A percentile compares a stretch with the other conserved stretches of the same genome.
Evolutionary conservation across 768 basidiomycete species (phyloP).

Genomic region (Trametes cinnabarina): DNA sequence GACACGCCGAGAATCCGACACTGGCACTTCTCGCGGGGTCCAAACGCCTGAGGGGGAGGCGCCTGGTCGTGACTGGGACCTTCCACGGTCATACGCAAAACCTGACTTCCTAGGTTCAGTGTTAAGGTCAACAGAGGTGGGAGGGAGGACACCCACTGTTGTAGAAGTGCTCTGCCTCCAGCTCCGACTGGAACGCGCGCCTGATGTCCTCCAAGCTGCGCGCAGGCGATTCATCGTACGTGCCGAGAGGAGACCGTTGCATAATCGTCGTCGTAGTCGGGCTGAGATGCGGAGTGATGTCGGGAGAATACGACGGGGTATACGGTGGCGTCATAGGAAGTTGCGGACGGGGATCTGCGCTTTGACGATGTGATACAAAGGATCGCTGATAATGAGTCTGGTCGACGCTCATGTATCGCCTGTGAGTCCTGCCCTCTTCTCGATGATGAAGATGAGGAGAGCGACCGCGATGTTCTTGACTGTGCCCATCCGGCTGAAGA

Average conservation of each 20-base stretch:
- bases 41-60: slow-evolving; percentile 12
- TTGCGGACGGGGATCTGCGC: slow-evolving; percentile 16
- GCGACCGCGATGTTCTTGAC: slow-evolving; percentile 22
- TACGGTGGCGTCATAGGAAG: slow-evolving; percentile 34
- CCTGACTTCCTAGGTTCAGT: slow-evolving; percentile 4
- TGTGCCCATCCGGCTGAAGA: slow-evolving; percentile 25
- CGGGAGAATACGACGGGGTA: slow-evolving; percentile 25
- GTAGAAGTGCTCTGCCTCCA: slow-evolving; percentile 3
- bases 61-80: slow-evolving; percentile 5
- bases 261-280: slow-evolving; percentile 16
- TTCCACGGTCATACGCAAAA: slow-evolving; percentile 2
- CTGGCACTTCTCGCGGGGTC: slow-evolving; percentile 17
- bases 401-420: slow-evolving; percentile 33
- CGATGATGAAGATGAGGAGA: slow-evolving; percentile 12
- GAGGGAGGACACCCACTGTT: not conserved
- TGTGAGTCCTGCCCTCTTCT: not conserved
- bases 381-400: slow-evolving; percentile 31
- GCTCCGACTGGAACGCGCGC: slow-evolving; percentile 13
- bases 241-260: slow-evolving; percentile 15
- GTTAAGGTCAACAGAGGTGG: not conserved
- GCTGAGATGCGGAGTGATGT: slow-evolving; percentile 11
- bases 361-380: slow-evolving; percentile 28
- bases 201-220: slow-evolving; percentile 21
- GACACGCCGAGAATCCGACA: slow-evolving; percentile 22
- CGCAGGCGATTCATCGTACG: slow-evolving; percentile 23